Evolutionary conservation across 2,329 filamentous ascomycete genomes (phyloP), one percentile per base, ranked within the genome.

Genomic region (Xylariaceae sp.): DNA sequence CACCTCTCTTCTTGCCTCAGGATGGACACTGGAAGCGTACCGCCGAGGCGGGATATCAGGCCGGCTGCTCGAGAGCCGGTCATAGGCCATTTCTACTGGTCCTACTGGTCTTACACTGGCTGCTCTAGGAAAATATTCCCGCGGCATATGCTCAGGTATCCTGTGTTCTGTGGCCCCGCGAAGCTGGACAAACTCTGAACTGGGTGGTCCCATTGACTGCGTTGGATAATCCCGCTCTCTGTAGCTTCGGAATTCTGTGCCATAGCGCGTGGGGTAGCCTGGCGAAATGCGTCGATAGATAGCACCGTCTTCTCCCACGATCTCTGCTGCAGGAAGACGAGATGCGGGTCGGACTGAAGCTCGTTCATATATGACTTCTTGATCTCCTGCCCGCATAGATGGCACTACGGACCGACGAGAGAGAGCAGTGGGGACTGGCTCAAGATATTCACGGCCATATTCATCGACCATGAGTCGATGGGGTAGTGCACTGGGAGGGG

Each of bases 401-500:
- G 80, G 79, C 10, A 81, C 80, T 30, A 79, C 77, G n/a, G 82
- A 84, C 53, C 78, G 79, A 55, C 81, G 74, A 15, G 74, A 67
- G 34, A 77, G 59, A 37, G 71, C 63, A 15, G 77, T 63, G 18
- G 78, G 78, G 8, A 75, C 67, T 30, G 84, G 82, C 66, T 87
- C 83, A 61, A 81, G 73, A 75, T 92, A 97, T 71, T 90, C 86
- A 71, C 90, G 89, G 47, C 92, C 92, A 73, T 87, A 90, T 62
- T 89, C 85, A 74, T 97, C 92, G 57, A 95, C 80, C 39, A 96
- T 80, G 63, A 96, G 88, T 62, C 87, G 85, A 57, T 86, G 78
- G 51, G 82, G 76, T 15, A 82, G 80, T 5, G 82, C 78, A 53
- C 78, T 60, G 78, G 73, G 67, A 78, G 78, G 51, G 1, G 75